A percentile compares a stretch with the other conserved stretches of the same genome.
phyloP scores from a whole-genome alignment of 164 flowering plant species.

The Santalum album region DNA sequence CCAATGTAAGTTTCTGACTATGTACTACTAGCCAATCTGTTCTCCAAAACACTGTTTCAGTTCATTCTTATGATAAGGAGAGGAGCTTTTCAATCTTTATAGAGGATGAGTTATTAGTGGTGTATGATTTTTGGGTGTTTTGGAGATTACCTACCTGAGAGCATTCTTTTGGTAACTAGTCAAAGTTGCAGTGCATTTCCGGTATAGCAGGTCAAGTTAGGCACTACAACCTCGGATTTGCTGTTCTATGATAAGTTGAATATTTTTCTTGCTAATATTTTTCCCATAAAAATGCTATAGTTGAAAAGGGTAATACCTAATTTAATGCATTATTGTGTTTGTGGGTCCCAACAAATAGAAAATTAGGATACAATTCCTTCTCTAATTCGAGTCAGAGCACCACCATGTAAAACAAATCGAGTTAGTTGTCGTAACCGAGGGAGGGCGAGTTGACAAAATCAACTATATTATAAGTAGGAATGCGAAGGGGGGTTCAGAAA shows the following conservation, averaged over 20 bases:
- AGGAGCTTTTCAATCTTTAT: too few species aligned
- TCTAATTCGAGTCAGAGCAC: conserved; percentile 22
- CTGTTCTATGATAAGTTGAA: too few species aligned
- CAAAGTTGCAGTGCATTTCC: too few species aligned
- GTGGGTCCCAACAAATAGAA: conserved; percentile 11
- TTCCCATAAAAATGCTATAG: background rate
- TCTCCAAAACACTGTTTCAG: too few species aligned
- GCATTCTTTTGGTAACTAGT: too few species aligned
- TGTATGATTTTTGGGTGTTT: too few species aligned
- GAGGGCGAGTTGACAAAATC: conserved; percentile 12
- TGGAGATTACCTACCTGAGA: too few species aligned
- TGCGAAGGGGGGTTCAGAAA: conserved; percentile 15
- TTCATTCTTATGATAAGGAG: background rate
- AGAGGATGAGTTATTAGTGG: too few species aligned
- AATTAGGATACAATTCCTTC: conserved; percentile 8
- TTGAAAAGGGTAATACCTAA: conserved; percentile 3
- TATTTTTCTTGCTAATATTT: too few species aligned
- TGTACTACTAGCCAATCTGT: background rate
- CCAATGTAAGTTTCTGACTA: conserved; percentile 51
- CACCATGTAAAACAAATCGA: conserved; percentile 9
- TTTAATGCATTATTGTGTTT: conserved; percentile 13
- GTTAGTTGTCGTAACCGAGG: conserved; percentile 14
- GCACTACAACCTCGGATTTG: too few species aligned
- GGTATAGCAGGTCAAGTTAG: too few species aligned
- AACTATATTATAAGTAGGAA: conserved; percentile 5